Percentiles rank a stretch among this genome's conserved stretches.
Conservation (phyloP, 495 filamentous ascomycete species). For the Evernia prunastri region DNA sequence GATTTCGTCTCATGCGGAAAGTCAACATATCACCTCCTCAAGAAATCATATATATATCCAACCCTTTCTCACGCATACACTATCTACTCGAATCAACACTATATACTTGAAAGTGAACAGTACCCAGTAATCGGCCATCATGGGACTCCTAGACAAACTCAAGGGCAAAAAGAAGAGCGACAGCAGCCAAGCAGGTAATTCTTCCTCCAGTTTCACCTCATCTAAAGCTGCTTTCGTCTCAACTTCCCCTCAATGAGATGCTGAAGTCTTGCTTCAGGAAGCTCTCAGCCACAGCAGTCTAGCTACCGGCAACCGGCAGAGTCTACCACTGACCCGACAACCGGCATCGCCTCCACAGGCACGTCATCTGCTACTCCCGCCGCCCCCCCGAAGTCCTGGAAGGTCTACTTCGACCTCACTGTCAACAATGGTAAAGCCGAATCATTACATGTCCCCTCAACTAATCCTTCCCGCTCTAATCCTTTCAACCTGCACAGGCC, state of each 20-base stretch:
- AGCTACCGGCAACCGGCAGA: background rate
- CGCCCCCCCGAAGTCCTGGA: background rate
- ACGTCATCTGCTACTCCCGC: background rate
- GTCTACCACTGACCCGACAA: background rate
- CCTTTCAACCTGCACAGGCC: background rate
- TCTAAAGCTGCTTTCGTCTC: background rate
- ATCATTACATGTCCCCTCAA: background rate
- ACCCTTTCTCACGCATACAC: too few relatives aligned
- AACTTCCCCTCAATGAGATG: background rate
- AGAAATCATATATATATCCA: background rate
- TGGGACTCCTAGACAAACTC: background rate
- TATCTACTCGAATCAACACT: too few relatives aligned
- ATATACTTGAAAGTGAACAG: background rate
- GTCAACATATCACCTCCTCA: background rate
- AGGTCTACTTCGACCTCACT: constrained; percentile 19
- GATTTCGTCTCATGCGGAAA: background rate
- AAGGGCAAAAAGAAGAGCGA: background rate
- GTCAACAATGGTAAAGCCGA: constrained; percentile 12
- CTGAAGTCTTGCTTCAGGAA: background rate
- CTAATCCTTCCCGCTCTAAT: background rate
- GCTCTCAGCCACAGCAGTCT: background rate
- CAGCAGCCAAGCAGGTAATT: background rate
- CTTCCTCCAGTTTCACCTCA: background rate
- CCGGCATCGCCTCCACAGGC: constrained; percentile 4
- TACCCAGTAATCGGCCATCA: background rate